These are phyloP conservation scores for Atkinsonella hypoxylon DNA, from an alignment of 2,329 filamentous ascomycete genomes.

Conservation along the genomic window DNA sequence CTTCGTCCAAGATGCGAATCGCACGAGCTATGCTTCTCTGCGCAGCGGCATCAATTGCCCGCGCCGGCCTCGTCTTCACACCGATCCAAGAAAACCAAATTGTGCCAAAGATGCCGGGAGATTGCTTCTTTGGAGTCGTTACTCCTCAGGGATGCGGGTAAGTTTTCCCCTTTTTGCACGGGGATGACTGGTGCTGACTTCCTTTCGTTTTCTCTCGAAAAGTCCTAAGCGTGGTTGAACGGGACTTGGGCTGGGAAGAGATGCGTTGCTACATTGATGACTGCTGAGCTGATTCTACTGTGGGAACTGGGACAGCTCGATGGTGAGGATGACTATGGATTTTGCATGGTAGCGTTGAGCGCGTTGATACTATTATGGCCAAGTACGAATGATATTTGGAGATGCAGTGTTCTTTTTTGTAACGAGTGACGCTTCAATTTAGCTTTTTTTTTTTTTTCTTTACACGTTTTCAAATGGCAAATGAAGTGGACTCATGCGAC, in stretches of 20 bases:
- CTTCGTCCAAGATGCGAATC: constrained; percentile 16
- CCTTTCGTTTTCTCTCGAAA: background rate
- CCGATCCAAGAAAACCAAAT: constrained; percentile 40
- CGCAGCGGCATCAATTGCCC: constrained; percentile 33
- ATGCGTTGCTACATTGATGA: too few species aligned
- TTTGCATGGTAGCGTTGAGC: background rate
- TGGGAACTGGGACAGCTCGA: too few species aligned
- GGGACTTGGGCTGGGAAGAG: too few species aligned
- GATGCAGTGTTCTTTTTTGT: background rate
- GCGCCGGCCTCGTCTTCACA: constrained; percentile 43
- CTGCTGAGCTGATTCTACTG: too few species aligned
- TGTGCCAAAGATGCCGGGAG: constrained; percentile 32
- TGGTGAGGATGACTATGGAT: too few species aligned
- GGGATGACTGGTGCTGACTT: background rate
- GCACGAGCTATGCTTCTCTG: constrained; percentile 23
- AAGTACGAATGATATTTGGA: background rate
- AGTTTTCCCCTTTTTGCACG: constrained; percentile 13
- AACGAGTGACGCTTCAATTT: background rate
- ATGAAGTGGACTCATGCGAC: too few species aligned
- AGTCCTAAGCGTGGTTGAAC: background rate
- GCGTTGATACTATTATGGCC: background rate
- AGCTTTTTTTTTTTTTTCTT: too few species aligned
- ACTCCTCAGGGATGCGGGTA: constrained; percentile 48
- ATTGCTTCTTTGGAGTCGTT: constrained; percentile 44
- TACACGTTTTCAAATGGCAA: too few species aligned